Evolutionary conservation across 495 filamentous ascomycete species (phyloP).

Genomic region (Sporormia fimetaria): DNA sequence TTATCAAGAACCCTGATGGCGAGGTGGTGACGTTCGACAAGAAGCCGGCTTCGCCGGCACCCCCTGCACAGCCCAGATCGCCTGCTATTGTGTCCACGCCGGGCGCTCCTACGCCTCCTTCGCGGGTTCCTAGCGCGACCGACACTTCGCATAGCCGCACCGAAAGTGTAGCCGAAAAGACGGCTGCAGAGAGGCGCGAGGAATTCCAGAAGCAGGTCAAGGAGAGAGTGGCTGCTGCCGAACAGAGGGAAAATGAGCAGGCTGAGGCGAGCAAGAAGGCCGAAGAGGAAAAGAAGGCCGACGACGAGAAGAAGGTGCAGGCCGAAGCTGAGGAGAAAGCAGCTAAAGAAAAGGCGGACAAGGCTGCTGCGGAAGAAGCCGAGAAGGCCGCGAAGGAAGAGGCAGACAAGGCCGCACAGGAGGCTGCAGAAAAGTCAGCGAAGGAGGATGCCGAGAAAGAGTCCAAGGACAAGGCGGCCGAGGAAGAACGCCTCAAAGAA

Average conservation of each 20-base stretch:
- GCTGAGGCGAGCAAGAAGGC: slow-evolving; percentile 30
- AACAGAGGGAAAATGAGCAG: slow-evolving; percentile 41
- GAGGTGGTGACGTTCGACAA: slow-evolving; percentile 52
- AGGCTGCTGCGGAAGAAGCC: slow-evolving; percentile 24
- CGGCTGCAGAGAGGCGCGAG: slow-evolving; percentile 57
- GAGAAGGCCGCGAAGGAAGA: slow-evolving; percentile 24
- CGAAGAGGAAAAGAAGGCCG: slow-evolving; percentile 40
- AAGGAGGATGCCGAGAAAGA: slow-evolving; percentile 16
- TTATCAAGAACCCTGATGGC: slow-evolving; percentile 69
- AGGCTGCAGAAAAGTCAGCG: slow-evolving; percentile 24
- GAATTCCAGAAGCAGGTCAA: slow-evolving; percentile 41
- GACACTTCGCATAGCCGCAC: slow-evolving; percentile 43
- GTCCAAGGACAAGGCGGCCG: slow-evolving; percentile 9
- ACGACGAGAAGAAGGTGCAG: slow-evolving; percentile 34
- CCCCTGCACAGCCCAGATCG: slow-evolving; percentile 26
- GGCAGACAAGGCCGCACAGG: slow-evolving; percentile 25
- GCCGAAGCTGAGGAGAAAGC: slow-evolving; percentile 39
- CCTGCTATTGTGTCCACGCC: slow-evolving; percentile 51
- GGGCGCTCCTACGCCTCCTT: slow-evolving; percentile 53
- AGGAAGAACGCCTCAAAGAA: slow-evolving; percentile 27
- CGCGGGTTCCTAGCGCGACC: slow-evolving; percentile 42
- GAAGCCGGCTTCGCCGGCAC: slow-evolving; percentile 43
- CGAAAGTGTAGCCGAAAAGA: slow-evolving; percentile 51
- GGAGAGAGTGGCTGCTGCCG: slow-evolving; percentile 51
- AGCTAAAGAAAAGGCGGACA: slow-evolving; percentile 27